Evolutionary conservation across 2,329 filamentous ascomycete species (phyloP).

Genomic region (Botrytis paeoniae): DNA sequence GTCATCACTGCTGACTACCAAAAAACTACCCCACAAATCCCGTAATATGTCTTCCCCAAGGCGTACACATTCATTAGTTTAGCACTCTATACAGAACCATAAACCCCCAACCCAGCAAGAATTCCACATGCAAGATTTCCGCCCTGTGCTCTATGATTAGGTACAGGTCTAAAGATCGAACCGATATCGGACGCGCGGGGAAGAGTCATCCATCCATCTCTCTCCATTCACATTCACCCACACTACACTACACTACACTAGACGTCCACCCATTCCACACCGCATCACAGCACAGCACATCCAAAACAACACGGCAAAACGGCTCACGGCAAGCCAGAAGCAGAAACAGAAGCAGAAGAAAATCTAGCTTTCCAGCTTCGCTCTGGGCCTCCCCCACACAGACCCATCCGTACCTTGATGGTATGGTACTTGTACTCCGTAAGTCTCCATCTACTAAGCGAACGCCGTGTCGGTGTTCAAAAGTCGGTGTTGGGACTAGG

Average conservation of each 20-base stretch:
- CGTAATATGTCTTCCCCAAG: background rate
- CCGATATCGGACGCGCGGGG: background rate
- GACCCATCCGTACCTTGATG: background rate
- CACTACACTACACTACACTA: too few species aligned
- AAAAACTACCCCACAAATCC: background rate
- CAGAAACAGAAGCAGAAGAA: background rate
- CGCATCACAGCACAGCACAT: background rate
- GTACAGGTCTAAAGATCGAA: background rate
- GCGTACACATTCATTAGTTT: background rate
- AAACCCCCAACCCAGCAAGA: background rate
- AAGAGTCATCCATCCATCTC: background rate
- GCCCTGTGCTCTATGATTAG: background rate
- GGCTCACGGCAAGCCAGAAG: background rate
- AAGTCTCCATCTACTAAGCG: background rate
- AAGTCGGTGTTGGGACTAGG: background rate
- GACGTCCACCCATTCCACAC: too few species aligned
- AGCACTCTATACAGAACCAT: background rate
- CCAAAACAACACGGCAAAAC: background rate
- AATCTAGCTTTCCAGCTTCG: background rate
- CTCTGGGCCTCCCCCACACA: background rate
- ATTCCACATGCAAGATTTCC: background rate
- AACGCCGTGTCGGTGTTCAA: slow-evolving; percentile 1
- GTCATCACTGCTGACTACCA: background rate
- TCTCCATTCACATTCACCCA: background rate
- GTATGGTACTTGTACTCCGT: background rate